These are phyloP conservation scores for Rutstroemia sp. DNA, from an alignment of 2,329 filamentous ascomycete genomes.

Conservation along the genomic window DNA sequence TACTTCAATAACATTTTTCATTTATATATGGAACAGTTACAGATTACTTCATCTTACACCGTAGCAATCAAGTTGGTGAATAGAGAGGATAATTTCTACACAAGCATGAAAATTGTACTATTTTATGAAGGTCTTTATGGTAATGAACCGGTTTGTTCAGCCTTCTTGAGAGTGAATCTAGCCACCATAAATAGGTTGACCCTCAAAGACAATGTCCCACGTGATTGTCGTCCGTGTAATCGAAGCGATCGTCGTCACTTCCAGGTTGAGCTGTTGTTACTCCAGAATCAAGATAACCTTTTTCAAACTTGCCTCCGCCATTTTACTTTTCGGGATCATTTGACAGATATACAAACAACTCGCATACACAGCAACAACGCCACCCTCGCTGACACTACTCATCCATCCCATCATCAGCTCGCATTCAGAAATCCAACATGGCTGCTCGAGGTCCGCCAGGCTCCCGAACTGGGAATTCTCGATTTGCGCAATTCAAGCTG, in stretches of 20 bases:
- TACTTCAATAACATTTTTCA: no score
- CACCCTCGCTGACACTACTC: background rate
- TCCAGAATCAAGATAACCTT: constrained; percentile 4
- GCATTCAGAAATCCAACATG: constrained; percentile 47
- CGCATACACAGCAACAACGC: background rate
- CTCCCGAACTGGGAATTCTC: constrained; percentile 61
- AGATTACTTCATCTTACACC: no score
- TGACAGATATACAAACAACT: background rate
- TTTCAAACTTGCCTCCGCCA: background rate
- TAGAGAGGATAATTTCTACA: no score
- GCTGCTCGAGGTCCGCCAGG: constrained; percentile 68
- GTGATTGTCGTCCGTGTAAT: constrained; percentile 2
- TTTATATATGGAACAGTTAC: no score
- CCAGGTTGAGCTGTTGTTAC: constrained; percentile 3
- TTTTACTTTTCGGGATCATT: background rate
- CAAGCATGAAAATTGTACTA: background rate
- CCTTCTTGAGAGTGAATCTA: background rate
- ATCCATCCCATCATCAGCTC: constrained; percentile 4
- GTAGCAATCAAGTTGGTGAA: no score
- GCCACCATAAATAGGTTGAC: background rate
- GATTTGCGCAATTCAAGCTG: constrained; percentile 98
- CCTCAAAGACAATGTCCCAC: constrained; percentile 1
- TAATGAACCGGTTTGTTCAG: no score
- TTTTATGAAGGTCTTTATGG: background rate
- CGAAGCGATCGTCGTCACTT: constrained; percentile 11